phyloP scores from a whole-genome alignment of 106 monocot genomes.

The Agapanthus africanus region DNA sequence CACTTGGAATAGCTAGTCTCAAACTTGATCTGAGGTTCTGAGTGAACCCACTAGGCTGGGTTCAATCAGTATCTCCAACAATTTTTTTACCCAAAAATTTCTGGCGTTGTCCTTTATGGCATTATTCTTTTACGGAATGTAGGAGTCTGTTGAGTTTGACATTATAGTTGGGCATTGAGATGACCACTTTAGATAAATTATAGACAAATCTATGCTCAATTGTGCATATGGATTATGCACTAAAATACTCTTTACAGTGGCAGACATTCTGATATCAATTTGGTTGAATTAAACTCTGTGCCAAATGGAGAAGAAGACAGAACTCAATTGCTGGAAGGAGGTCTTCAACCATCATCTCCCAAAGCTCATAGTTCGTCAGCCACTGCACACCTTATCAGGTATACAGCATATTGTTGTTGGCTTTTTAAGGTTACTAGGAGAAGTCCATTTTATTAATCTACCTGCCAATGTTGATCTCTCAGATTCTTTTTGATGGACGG shows the following conservation, averaged over 20 bases:
- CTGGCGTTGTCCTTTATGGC: not conserved
- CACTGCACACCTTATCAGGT: constrained; percentile 41
- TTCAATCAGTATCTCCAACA: not conserved
- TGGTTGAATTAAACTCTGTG: constrained; percentile 45
- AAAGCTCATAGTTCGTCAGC: constrained; percentile 33
- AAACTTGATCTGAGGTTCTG: too few species aligned
- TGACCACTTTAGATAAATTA: not conserved
- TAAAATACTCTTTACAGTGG: constrained; percentile 25
- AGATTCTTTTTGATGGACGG: constrained; percentile 79
- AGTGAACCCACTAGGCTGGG: too few species aligned
- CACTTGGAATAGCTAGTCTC: not conserved
- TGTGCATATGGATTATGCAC: not conserved
- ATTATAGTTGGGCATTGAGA: not conserved
- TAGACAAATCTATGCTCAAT: not conserved
- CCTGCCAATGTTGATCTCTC: constrained; percentile 10
- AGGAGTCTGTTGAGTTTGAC: not conserved
- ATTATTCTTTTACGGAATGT: not conserved
- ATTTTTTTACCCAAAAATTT: not conserved
- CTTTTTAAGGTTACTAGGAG: not conserved
- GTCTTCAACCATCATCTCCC: constrained; percentile 25
- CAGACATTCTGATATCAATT: constrained; percentile 63
- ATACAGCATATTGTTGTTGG: not conserved
- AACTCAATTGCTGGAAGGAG: constrained; percentile 50
- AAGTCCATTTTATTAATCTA: not conserved
- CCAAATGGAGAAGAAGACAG: constrained; percentile 35